Evolutionary conservation across 345 rosid species (phyloP).

Genomic region (Corymbia maculata): DNA sequence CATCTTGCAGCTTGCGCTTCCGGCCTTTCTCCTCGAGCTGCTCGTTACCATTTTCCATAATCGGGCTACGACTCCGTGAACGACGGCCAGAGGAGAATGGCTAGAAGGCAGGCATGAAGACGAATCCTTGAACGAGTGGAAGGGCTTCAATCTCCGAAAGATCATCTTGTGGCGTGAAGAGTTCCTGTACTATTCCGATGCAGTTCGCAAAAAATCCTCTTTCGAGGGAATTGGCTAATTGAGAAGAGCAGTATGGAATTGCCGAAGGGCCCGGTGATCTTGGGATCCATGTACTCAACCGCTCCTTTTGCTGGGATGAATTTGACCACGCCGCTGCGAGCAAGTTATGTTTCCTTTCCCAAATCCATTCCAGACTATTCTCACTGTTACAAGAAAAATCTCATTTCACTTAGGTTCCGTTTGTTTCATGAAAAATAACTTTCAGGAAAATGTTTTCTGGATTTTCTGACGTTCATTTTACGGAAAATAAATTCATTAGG

Average conservation of each 20-base stretch:
- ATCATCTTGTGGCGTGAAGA: neutral
- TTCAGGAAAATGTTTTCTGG: no score
- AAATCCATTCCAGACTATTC: neutral
- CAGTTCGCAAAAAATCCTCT: neutral
- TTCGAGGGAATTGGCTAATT: neutral
- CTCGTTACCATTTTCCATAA: neutral
- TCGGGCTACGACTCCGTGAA: neutral
- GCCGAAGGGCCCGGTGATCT: neutral
- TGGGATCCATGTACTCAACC: neutral
- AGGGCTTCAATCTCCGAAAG: neutral
- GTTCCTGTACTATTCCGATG: neutral
- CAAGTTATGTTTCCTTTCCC: neutral
- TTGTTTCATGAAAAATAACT: no score
- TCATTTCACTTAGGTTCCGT: neutral
- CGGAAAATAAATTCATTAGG: no score
- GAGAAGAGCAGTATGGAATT: neutral
- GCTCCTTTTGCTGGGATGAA: neutral
- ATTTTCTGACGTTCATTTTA: no score
- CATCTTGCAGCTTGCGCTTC: neutral
- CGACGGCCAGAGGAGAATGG: neutral
- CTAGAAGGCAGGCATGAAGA: neutral
- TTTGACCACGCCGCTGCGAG: neutral
- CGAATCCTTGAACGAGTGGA: neutral
- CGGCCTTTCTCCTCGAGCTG: neutral
- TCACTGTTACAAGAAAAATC: neutral